These are phyloP conservation scores for Cadophora sp. DNA, from an alignment of 2,329 filamentous ascomycete species.

Conservation along the genomic window DNA sequence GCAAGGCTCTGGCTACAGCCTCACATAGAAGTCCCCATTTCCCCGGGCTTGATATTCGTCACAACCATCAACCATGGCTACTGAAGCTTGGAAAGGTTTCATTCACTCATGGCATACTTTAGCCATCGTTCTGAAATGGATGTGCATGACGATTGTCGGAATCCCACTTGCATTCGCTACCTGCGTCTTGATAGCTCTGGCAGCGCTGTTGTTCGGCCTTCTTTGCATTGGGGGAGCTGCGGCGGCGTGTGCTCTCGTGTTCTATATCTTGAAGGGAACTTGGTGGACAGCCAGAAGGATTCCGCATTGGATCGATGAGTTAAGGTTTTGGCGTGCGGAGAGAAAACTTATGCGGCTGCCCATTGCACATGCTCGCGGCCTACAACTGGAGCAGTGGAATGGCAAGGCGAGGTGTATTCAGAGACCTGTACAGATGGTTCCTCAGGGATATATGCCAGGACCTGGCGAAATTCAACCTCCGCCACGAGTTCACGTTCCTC, in stretches of 20 bases:
- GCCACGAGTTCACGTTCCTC: constrained; percentile 14
- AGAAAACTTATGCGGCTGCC: constrained; percentile 19
- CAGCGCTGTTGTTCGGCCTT: constrained; percentile 22
- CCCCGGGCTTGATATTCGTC: background rate
- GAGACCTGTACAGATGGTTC: constrained; percentile 17
- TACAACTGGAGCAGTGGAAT: constrained; percentile 19
- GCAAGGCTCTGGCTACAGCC: constrained; percentile 1
- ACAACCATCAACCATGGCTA: constrained; percentile 22
- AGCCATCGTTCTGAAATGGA: constrained; percentile 31
- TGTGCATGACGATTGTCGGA: constrained; percentile 32
- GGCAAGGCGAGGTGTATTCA: constrained; percentile 3
- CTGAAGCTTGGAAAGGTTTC: constrained; percentile 29
- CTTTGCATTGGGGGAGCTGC: constrained; percentile 21
- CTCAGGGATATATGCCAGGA: constrained; percentile 17
- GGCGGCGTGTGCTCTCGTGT: constrained; percentile 7
- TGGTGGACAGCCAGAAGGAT: constrained; percentile 6
- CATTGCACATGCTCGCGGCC: background rate
- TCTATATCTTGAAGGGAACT: constrained; percentile 13
- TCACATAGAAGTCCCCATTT: background rate
- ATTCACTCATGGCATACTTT: constrained; percentile 31
- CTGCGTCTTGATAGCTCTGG: constrained; percentile 22
- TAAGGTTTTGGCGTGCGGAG: constrained; percentile 13
- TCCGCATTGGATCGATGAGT: constrained; percentile 24
- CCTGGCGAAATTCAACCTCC: constrained; percentile 19
- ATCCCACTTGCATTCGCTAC: constrained; percentile 29